Conservation (phyloP, 2,329 filamentous ascomycete species). For the Passalora sequoiae region DNA sequence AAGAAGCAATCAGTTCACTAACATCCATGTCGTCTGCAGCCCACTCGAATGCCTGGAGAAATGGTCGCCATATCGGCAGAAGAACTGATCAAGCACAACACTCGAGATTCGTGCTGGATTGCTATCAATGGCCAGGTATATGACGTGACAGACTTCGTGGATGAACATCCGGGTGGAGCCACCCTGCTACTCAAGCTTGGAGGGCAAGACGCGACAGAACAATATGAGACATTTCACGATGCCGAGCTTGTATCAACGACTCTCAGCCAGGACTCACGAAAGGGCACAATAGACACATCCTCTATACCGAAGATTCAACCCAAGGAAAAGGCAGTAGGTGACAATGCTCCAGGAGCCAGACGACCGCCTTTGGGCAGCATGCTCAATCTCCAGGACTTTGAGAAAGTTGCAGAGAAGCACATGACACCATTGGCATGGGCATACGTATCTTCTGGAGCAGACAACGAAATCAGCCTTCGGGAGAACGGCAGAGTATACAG, state of each 20-base stretch:
- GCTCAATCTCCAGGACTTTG: slow-evolving; percentile 44
- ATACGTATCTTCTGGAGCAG: slow-evolving; percentile 45
- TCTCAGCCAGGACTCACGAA: slow-evolving; percentile 38
- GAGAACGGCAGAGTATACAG: slow-evolving; percentile 39
- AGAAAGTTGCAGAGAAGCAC: slow-evolving; percentile 33
- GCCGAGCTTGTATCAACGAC: slow-evolving; percentile 38
- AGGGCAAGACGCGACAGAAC: slow-evolving; percentile 50
- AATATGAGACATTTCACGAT: slow-evolving; percentile 50
- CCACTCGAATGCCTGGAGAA: not conserved
- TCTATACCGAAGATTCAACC: slow-evolving; percentile 12
- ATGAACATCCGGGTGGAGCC: slow-evolving; percentile 74
- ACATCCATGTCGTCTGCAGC: not conserved
- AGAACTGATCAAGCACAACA: slow-evolving; percentile 73
- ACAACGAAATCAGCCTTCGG: slow-evolving; percentile 42
- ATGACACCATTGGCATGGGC: slow-evolving; percentile 38
- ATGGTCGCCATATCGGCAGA: slow-evolving; percentile 16
- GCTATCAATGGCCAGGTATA: slow-evolving; percentile 83
- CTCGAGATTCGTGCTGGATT: slow-evolving; percentile 80
- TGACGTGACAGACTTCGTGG: slow-evolving; percentile 84
- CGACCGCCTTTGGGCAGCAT: slow-evolving; percentile 44
- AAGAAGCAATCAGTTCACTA: not conserved
- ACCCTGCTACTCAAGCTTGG: slow-evolving; percentile 45
- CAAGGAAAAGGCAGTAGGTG: slow-evolving; percentile 18
- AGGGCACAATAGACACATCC: slow-evolving; percentile 26
- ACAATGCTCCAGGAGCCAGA: slow-evolving; percentile 22